Base-by-base conservation (phyloP, 2,329 filamentous ascomycete species). In the Xylariaceae sp. region DNA sequence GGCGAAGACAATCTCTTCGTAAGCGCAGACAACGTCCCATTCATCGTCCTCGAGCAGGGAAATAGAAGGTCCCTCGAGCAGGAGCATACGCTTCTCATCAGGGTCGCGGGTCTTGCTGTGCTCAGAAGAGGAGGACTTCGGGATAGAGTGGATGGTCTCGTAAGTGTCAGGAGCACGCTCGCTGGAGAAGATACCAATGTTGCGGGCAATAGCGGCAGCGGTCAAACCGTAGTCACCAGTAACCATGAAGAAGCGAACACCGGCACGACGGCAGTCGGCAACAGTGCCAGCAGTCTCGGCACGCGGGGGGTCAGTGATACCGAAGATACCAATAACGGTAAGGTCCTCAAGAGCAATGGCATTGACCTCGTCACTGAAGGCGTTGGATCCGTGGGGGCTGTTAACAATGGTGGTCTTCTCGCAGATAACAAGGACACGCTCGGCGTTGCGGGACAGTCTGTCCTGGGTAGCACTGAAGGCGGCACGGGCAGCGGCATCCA, bases 251-350 rank as follows among this genome's bases (percentile, higher is more conserved):
- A 88, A 84, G 34, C 80, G 78, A 60, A 88, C 82, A 49, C 85
- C 85, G n/a, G 85, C 85, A 48, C 77, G 72, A 59, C 80, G 82
- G 69, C 84, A 88, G 63, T 78, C 75, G 48, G 75, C 73, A n/a
- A 88, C 83, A 2, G 85, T 84, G 2, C 76, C 81, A 7, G 81
- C 81, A 7, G 86, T 86, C 69, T 90, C 88, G 0, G 80, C 75
- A 7, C 88, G 83, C 53, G 87, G 88, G 10, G 88, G 88, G 63
- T 90, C 88, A 90, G 79, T 48, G 86, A 88, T 48, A 86, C 84
- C 9, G 90, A 80, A 57, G 49, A 51, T 51, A 4, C 88, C 88
- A n/a, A 88, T 37, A 17, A 55, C 44, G 23, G 47, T 37, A 18
- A 55, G 47, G 39, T 55, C 39, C n/a, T 35, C 53, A 17, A 47